Evolutionary conservation across 108 stramenopile genomes (phyloP).

Genomic region (Mayamaea pseudoterrestris): DNA sequence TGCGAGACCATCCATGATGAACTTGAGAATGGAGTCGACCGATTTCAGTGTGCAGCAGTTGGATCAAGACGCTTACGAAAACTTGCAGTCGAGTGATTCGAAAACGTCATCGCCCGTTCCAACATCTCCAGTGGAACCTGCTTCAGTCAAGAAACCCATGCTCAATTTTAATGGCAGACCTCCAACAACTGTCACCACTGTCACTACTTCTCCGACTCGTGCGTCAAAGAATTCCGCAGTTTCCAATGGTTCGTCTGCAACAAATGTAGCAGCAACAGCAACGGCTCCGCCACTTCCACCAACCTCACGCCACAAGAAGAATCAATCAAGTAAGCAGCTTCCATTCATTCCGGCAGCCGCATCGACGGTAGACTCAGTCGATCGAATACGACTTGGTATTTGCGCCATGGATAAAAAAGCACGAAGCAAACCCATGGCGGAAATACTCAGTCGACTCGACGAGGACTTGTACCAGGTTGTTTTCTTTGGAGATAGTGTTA

Average conservation of each 20-base stretch:
- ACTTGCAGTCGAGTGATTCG: too few relatives aligned
- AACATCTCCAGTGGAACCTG: too few relatives aligned
- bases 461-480: constrained; percentile 59
- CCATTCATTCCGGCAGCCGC: constrained; percentile 21
- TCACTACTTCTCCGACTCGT: too few relatives aligned
- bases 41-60: too few relatives aligned
- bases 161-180: too few relatives aligned
- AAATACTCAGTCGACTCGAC: constrained; percentile 87
- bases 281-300: not conserved
- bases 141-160: too few relatives aligned
- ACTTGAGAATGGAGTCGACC: too few relatives aligned
- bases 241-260: not conserved
- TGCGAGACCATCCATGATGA: too few relatives aligned
- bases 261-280: not conserved
- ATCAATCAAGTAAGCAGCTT: too few relatives aligned
- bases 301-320: not conserved
- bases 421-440: constrained; percentile 94
- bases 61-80: too few relatives aligned
- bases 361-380: constrained; percentile 9
- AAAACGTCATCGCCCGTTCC: too few relatives aligned
- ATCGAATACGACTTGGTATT: constrained; percentile 82
- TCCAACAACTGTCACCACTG: too few relatives aligned
- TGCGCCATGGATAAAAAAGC: constrained; percentile 98
- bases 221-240: not conserved
- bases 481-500: constrained; percentile 88